Base-by-base conservation (phyloP, 257 asterid genomes). In the Gardenia jasminoides region DNA sequence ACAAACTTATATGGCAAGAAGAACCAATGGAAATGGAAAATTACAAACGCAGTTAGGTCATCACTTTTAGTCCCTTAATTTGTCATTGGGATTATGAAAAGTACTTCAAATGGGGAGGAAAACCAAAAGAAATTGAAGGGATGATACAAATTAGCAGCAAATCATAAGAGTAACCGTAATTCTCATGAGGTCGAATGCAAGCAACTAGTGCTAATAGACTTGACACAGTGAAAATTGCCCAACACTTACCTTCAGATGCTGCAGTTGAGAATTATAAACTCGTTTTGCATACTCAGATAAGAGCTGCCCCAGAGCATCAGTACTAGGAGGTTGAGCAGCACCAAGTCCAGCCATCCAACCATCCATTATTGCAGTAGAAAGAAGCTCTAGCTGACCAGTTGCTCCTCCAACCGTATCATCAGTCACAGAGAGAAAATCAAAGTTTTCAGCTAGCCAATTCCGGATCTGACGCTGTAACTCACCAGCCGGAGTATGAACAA, bases 341-440 rank as follows among this genome's bases (percentile, higher is more conserved):
- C 99, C 99, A 77, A 96, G 96, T 76, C 99, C 99, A 75, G 99
- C 98, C 99, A 96, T 96, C 99, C 99, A 96, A 78, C 99, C 99
- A 82, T 96, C 99, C 99, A 96, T 96, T 80, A 96, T 91, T 62
- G 99, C 99, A 74, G 99, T 96, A 65, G 99, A 96, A 76, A 96
- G 96, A 88, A 96, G 99, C 87, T 96, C 99, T 30, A 96, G 87
- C 87, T 93, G 98, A 81, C 97, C 97, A 70, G 97, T 91, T 62
- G 96, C 88, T 82, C 98, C 99, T 46, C 97, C 95, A 76, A 88
- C 78, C 19, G 90, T 77, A 82, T 93, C 97, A 85, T 93, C 97
- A 76, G 91, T 88, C 24, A 92, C 94, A 78, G 96, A 88, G 56
- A 93, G 97, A 86, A 96, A 93, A 84, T 93, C 97, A 78, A 96